A percentile compares a stretch with the other conserved stretches of the same genome.
phyloP scores from a whole-genome alignment of 2,329 filamentous ascomycete species.

The Penicillium nordicum region DNA sequence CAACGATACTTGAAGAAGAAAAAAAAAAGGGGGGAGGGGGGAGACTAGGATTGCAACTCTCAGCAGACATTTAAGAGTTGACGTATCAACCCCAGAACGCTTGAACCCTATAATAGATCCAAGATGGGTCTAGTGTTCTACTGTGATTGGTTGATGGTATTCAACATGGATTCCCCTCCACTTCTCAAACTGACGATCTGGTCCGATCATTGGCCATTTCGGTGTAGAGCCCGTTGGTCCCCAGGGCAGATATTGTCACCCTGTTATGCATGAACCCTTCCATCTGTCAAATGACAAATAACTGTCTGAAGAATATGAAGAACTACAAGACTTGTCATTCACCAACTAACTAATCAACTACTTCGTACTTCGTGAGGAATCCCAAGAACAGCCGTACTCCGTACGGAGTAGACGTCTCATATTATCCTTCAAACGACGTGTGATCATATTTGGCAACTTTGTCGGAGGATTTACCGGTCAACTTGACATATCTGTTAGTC shows the following conservation, averaged over 20 bases:
- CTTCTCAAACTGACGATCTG: background rate
- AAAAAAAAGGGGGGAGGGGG: background rate
- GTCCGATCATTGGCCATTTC: conserved; percentile 18
- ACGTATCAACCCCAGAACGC: conserved; percentile 20
- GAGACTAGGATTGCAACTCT: background rate
- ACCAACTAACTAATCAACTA: background rate
- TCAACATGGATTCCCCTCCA: background rate
- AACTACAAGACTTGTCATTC: background rate
- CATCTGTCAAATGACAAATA: conserved; percentile 1
- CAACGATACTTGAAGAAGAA: background rate
- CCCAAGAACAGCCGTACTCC: no score
- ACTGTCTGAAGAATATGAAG: background rate
- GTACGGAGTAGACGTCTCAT: background rate
- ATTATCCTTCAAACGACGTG: background rate
- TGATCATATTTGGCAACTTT: conserved; percentile 1
- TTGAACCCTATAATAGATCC: conserved; percentile 10
- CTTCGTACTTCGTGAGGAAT: no score
- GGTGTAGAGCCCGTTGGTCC: background rate
- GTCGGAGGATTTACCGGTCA: conserved; percentile 20
- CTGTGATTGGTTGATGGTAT: background rate
- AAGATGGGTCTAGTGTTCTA: conserved; percentile 6
- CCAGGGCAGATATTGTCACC: no score
- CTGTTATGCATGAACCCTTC: conserved; percentile 12
- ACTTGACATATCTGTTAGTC: conserved; percentile 8
- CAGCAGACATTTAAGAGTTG: conserved; percentile 14